Base-by-base conservation (phyloP, 1,284 basidiomycete genomes). In the Cryptococcus sp. region DNA sequence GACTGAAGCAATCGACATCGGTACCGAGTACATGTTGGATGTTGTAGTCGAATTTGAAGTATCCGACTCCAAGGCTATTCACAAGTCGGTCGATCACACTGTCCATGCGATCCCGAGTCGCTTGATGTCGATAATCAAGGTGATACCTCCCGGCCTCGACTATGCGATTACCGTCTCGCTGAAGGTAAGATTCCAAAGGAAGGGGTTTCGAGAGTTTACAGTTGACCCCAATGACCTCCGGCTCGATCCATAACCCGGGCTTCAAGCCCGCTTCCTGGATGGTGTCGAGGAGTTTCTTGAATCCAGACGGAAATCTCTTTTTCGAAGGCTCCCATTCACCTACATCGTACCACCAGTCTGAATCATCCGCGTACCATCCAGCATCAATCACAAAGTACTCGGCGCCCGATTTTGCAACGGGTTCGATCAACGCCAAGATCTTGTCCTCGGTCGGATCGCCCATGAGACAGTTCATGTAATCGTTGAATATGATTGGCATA, bases 341-440 rank as follows among this genome's bases (percentile, higher is more conserved):
- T 10, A 50, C 49, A 32, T 37, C 49, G n/a, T 50, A 42, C 49
- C 49, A 50, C 49, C 49, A 50, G 21, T 45, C 31, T 18, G 19
- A n/a, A 18, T 50, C 43, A n/a, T 50, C 43, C 7, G 49, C 49
- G 19, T 50, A 50, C 49, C 49, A 50, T 11, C 49, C 49, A 31
- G 49, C 49, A 28, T 50, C 49, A 32, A 50, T 50, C n/a, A 50
- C 49, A 19, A 50, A 50, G 36, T 50, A 50, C 24, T 50, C 49
- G 2, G 49, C 49, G 3, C 49, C 49, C 2, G 41, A n/a, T 7
- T 19, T 21, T 11, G 18, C 43, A 5, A 45, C 49, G 9, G 49
- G 49, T 2, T 44, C 25, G 23, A 50, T 7, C 3, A 50, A 25
- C 9, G 49, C 49, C n/a, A 50, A 32, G 32, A 50, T 45, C 28